A percentile compares a stretch with the other conserved stretches of the same genome.
phyloP scores from a whole-genome alignment of 2,329 filamentous ascomycete species.

The Stemphylium beticola region DNA sequence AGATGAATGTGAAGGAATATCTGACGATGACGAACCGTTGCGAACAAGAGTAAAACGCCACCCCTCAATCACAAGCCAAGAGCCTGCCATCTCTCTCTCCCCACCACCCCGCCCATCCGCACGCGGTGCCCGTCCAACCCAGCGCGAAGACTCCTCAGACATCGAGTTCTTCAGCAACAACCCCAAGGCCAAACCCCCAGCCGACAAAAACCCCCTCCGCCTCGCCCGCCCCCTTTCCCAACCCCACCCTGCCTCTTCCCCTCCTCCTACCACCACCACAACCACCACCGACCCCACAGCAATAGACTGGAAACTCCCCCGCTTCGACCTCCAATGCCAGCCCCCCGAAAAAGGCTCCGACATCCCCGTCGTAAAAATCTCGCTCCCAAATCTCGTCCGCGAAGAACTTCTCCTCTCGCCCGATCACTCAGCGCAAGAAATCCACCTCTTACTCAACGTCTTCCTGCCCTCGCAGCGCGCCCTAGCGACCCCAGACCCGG shows the following conservation, averaged over 20 bases:
- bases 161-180: conserved; percentile 3
- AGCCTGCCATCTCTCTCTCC: not conserved
- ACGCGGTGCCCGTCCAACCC: too few relatives aligned
- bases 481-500: conserved; percentile 21
- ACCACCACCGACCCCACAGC: not conserved
- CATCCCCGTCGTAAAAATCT: conserved; percentile 35
- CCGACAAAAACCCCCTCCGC: not conserved
- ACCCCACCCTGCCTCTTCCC: not conserved
- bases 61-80: conserved; percentile 6
- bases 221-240: not conserved
- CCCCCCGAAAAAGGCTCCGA: conserved; percentile 14
- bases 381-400: conserved; percentile 48
- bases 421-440: conserved; percentile 34
- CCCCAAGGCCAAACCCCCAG: not conserved
- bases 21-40: conserved; percentile 30
- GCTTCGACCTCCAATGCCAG: conserved; percentile 23
- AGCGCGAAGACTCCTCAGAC: not conserved
- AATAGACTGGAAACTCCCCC: conserved; percentile 28
- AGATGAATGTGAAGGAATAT: conserved; percentile 1
- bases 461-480: conserved; percentile 38
- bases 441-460: conserved; percentile 32
- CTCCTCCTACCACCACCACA: too few relatives aligned
- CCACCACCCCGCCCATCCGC: not conserved
- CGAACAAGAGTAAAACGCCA: conserved; percentile 15
- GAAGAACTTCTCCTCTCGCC: conserved; percentile 36